Evolutionary conservation across 805 yeast species (phyloP).

Genomic region (Groenewaldozyma salmanticensis): DNA sequence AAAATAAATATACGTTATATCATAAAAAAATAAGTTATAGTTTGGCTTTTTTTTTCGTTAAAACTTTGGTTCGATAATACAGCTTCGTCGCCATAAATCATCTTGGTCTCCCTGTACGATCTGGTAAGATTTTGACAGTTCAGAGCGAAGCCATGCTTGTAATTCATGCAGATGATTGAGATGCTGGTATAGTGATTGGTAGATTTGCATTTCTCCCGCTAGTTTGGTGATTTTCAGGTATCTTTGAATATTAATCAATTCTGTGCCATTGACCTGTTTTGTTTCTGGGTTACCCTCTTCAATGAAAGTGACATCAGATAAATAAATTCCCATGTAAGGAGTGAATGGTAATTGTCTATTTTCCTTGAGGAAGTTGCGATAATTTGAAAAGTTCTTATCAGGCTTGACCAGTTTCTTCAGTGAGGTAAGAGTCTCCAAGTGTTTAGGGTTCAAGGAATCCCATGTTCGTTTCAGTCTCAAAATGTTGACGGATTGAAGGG

Average conservation of each 20-base stretch:
- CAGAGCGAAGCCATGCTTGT: constrained; percentile 27
- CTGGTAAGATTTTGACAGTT: constrained; percentile 24
- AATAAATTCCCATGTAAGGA: constrained; percentile 28
- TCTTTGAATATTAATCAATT: constrained; percentile 28
- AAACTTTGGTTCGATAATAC: constrained; percentile 26
- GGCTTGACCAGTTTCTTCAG: constrained; percentile 24
- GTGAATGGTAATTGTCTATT: constrained; percentile 20
- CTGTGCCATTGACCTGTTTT: constrained; percentile 9
- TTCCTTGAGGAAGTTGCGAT: constrained; percentile 22
- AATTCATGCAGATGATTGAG: constrained; percentile 16
- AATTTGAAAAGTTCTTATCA: constrained; percentile 27
- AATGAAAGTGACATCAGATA: constrained; percentile 28
- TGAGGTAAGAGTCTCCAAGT: constrained; percentile 17
- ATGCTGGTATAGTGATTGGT: constrained; percentile 19
- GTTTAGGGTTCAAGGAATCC: constrained; percentile 24
- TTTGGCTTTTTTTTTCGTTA: too few species aligned
- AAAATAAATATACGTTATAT: too few species aligned
- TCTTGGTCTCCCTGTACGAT: constrained; percentile 22
- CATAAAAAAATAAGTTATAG: too few species aligned
- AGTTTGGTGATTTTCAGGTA: constrained; percentile 23
- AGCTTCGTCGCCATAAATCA: constrained; percentile 28
- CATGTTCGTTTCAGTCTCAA: constrained; percentile 26
- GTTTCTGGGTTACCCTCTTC: constrained; percentile 28
- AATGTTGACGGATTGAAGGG: constrained; percentile 29
- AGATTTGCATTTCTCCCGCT: constrained; percentile 26